These are phyloP conservation scores for Plenodomus lindquistii DNA, from an alignment of 2,329 filamentous ascomycete genomes.

Conservation along the genomic window DNA sequence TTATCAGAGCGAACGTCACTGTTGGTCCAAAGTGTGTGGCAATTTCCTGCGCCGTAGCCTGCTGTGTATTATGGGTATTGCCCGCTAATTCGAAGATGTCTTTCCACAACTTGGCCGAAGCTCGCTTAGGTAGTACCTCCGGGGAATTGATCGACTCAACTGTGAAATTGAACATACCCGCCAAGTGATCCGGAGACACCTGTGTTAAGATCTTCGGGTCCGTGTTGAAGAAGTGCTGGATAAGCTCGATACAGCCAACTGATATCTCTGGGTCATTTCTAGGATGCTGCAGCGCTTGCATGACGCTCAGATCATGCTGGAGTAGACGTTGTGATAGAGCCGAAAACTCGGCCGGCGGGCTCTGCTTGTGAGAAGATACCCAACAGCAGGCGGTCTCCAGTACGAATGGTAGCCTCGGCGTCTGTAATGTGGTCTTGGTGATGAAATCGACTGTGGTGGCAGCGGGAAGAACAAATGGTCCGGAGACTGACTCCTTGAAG, in stretches of 20 bases:
- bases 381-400: conserved; percentile 74
- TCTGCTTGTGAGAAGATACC: conserved; percentile 49
- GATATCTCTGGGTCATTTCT: conserved; percentile 71
- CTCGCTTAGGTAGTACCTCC: conserved; percentile 75
- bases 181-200: conserved; percentile 60
- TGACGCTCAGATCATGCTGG: conserved; percentile 64
- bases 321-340: conserved; percentile 46
- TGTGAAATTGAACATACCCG: conserved; percentile 72
- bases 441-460: conserved; percentile 69
- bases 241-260: conserved; percentile 74
- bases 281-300: conserved; percentile 65
- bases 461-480: conserved; percentile 76
- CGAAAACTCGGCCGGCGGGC: conserved; percentile 45
- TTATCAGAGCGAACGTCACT: conserved; percentile 36
- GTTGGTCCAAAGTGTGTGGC: conserved; percentile 38
- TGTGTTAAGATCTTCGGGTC: conserved; percentile 66
- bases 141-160: conserved; percentile 70
- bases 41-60: conserved; percentile 40
- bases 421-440: conserved; percentile 60
- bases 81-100: conserved; percentile 41
- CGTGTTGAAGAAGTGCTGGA: conserved; percentile 65
- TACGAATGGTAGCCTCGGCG: conserved; percentile 68
- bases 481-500: conserved; percentile 73
- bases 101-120: conserved; percentile 74
- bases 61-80: conserved; percentile 30